These are phyloP conservation scores for Phytophthora ramorum DNA, from an alignment of 352 stramenopile species.

Conservation along the genomic window DNA sequence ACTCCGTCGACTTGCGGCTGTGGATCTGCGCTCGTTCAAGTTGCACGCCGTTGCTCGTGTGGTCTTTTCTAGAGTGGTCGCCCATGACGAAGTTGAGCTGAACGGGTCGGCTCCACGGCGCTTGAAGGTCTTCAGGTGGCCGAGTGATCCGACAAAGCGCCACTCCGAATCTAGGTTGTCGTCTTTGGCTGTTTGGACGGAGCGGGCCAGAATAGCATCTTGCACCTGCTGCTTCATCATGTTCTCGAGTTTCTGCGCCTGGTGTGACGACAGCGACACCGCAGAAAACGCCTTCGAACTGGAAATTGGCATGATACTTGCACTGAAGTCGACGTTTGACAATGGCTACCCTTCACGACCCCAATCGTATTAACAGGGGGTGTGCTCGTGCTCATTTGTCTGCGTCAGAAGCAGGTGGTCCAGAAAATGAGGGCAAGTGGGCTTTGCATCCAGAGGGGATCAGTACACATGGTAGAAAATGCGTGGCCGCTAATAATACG, in stretches of 20 bases:
- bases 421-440: neutral
- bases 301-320: neutral
- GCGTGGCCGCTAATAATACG: neutral
- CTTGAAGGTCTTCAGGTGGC: conserved; percentile 55
- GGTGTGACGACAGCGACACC: conserved; percentile 38
- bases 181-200: conserved; percentile 17
- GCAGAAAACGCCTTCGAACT: conserved; percentile 23
- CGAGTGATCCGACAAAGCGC: conserved; percentile 45
- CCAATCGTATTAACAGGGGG: neutral
- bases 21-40: conserved; percentile 15
- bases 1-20: neutral
- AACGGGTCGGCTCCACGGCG: conserved; percentile 35
- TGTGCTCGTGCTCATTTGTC: neutral
- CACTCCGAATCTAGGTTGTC: conserved; percentile 46
- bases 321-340: neutral
- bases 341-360: neutral
- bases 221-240: conserved; percentile 58
- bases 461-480: neutral
- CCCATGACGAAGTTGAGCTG: conserved; percentile 30
- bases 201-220: conserved; percentile 46
- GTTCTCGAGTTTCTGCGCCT: conserved; percentile 36
- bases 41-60: conserved; percentile 16
- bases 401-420: neutral
- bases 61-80: conserved; percentile 22
- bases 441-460: neutral